Base-by-base conservation (phyloP, 1,139 yeast genomes). In the Hyphopichia burtonii region DNA sequence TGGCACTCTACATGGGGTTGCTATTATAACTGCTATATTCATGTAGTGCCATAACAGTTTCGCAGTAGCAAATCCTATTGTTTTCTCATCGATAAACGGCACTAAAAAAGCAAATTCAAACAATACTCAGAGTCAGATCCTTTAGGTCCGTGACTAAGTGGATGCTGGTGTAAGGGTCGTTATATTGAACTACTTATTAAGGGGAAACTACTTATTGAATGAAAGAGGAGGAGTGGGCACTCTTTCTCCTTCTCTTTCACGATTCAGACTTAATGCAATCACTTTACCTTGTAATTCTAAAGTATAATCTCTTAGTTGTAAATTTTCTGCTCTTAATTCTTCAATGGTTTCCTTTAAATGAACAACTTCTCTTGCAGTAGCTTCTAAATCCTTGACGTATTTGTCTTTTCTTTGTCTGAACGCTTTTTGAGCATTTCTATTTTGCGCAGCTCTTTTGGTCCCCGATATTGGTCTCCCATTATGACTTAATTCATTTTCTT, bases 391-490 rank as follows among this genome's bases (percentile, higher is more conserved):
- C 61, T 82, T 85, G 51, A 89, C 80, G 55, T 86, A 82, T 46
- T 78, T 76, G 52, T 87, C 96, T 58, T 86, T 83, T 44, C 96
- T 74, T 56, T 81, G 83, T 57, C 96, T 76, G 65, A 88, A 89
- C 10, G 96, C 95, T 52, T 87, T 78, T 63, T 89, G 96, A 1
- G 96, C 96, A 45, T 80, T 83, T 55, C 96, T 72, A 66, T 89
- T 89, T 63, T 89, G 96, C 15, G 85, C 88, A 1, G 96, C 96
- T 50, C 96, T 78, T 63, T 86, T 87, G 34, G 94, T 80, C 46
- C 72, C 75, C 12, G 83, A 75, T 33, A 85, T 66, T 7, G 77
- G 77, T 48, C 81, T 12, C 12, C 27, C 27, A 20, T 33, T 18
- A 43, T 36, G 17, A 28, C 10, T 28, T 14, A 28, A 14, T n/a